phyloP scores from a whole-genome alignment of 768 basidiomycete genomes.

The Russula ochroleuca region DNA sequence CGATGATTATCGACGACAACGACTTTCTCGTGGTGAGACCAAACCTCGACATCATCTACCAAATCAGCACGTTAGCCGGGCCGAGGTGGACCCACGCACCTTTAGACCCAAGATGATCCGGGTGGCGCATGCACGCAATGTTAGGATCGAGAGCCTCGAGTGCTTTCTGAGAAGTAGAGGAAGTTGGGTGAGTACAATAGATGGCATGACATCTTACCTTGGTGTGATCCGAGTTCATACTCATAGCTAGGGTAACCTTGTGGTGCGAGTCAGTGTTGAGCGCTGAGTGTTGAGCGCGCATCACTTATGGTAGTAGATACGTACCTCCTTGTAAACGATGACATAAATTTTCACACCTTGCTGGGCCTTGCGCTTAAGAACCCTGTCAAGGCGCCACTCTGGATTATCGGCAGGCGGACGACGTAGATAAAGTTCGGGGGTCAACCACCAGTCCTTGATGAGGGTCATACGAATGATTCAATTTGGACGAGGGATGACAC shows the following conservation, averaged over 20 bases:
- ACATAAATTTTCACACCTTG: conserved; percentile 91
- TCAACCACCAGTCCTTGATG: conserved; percentile 84
- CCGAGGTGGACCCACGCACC: conserved; percentile 34
- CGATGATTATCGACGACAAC: conserved; percentile 84
- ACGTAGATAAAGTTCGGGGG: conserved; percentile 90
- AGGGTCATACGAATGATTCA: background rate
- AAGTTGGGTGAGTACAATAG: background rate
- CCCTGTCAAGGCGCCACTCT: conserved; percentile 83
- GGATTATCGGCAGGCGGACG: conserved; percentile 83
- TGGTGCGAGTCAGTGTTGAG: background rate
- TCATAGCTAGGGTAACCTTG: conserved; percentile 87
- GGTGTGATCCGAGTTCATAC: conserved; percentile 81
- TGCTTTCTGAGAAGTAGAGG: conserved; percentile 43
- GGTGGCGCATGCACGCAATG: conserved; percentile 84
- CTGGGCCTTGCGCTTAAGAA: conserved; percentile 84
- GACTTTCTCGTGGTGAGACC: conserved; percentile 93
- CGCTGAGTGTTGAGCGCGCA: background rate
- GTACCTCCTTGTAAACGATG: conserved; percentile 91
- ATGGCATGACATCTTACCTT: conserved; percentile 42
- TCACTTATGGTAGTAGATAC: background rate
- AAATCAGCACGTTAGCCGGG: background rate
- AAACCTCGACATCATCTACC: conserved; percentile 73
- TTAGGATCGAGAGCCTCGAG: conserved; percentile 84
- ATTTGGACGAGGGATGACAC: background rate
- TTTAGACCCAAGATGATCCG: conserved; percentile 83